These are phyloP conservation scores for Rheum nobile DNA, from an alignment of 148 eudicot species.

Conservation along the genomic window DNA sequence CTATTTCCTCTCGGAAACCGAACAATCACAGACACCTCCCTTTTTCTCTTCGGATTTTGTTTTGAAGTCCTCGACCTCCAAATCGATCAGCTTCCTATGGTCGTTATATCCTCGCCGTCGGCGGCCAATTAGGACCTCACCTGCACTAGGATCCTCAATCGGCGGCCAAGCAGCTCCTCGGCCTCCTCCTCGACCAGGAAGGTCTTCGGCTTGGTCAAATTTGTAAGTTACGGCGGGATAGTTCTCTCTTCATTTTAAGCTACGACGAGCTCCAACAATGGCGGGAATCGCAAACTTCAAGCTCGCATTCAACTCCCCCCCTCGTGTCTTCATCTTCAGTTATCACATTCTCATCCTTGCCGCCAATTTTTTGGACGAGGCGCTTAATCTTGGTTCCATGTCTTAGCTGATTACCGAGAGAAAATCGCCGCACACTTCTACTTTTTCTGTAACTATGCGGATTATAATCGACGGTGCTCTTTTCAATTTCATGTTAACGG, in stretches of 20 bases:
- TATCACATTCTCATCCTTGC: conserved; percentile 22
- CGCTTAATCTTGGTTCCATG: conserved; percentile 19
- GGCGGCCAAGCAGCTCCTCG: too few species aligned
- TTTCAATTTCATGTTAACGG: neutral
- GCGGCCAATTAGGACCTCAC: too few species aligned
- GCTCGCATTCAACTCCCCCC: conserved; percentile 15
- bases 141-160: too few species aligned
- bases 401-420: conserved; percentile 37
- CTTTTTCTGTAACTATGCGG: neutral
- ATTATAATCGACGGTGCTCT: neutral
- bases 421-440: neutral
- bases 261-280: conserved; percentile 20
- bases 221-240: too few species aligned
- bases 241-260: neutral
- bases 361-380: conserved; percentile 13
- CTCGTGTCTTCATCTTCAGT: conserved; percentile 16
- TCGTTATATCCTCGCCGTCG: too few species aligned
- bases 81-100: too few species aligned
- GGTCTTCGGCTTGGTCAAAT: too few species aligned
- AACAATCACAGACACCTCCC: too few species aligned
- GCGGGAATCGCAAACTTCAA: conserved; percentile 32
- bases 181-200: too few species aligned
- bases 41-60: too few species aligned
- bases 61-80: too few species aligned
- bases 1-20: too few species aligned